A percentile compares a stretch with the other conserved stretches of the same genome.
Conservation (phyloP, 495 filamentous ascomycete genomes). For the Aspergillus coremiiformis region DNA sequence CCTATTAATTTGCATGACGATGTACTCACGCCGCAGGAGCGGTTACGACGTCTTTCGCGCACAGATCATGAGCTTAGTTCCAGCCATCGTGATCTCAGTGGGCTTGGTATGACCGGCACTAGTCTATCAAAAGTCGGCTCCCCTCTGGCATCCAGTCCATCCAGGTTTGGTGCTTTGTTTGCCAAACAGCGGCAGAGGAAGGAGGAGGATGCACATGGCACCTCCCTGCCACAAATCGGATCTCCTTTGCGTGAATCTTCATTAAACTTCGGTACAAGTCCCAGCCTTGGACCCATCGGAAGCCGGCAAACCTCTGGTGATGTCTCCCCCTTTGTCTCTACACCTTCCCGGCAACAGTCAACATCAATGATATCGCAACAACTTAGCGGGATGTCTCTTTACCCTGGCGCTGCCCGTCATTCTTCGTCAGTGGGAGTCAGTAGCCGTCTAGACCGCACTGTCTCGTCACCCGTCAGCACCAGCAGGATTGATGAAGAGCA, state of each 20-base stretch:
- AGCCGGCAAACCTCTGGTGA: constrained; percentile 45
- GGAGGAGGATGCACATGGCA: constrained; percentile 58
- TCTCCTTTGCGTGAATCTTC: constrained; percentile 88
- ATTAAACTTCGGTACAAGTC: constrained; percentile 50
- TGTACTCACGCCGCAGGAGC: constrained; percentile 84
- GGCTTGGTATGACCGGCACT: constrained; percentile 52
- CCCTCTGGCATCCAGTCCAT: constrained; percentile 70
- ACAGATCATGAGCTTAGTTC: constrained; percentile 56
- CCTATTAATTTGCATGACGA: constrained; percentile 86
- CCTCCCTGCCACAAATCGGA: constrained; percentile 78
- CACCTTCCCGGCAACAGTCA: constrained; percentile 57
- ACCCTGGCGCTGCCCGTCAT: constrained; percentile 40
- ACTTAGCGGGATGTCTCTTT: constrained; percentile 43
- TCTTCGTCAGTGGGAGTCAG: constrained; percentile 25
- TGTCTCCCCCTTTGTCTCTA: constrained; percentile 54
- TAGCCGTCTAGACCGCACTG: constrained; percentile 35
- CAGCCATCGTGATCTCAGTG: constrained; percentile 53
- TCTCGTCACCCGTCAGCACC: constrained; percentile 43
- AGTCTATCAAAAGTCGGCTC: constrained; percentile 72
- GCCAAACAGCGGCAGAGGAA: constrained; percentile 63
- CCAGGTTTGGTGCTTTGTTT: constrained; percentile 80
- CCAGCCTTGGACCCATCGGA: constrained; percentile 55
- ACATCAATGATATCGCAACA: constrained; percentile 68
- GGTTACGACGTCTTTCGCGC: constrained; percentile 73
- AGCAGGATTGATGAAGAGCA: constrained; percentile 68